These are phyloP conservation scores for Canariomyces notabilis DNA, from an alignment of 2,329 filamentous ascomycete genomes.

Conservation along the genomic window DNA sequence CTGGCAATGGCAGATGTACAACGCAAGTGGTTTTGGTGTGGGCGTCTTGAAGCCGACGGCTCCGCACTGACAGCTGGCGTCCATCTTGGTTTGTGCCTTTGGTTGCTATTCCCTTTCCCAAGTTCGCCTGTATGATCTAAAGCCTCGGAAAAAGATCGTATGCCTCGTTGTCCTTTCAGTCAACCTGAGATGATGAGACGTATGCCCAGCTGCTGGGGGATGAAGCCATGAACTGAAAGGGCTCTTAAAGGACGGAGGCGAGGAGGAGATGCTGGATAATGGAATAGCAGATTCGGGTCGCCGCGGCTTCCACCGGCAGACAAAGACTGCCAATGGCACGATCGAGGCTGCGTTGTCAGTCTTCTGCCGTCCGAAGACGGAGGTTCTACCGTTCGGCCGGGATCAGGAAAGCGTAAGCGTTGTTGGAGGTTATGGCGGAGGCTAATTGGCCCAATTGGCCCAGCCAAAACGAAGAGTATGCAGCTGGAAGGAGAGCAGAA, in stretches of 20 bases:
- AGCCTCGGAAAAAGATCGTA: too few relatives aligned
- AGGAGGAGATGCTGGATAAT: too few relatives aligned
- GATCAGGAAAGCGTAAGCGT: too few relatives aligned
- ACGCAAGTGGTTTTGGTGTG: constrained; percentile 51
- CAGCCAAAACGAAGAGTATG: not conserved
- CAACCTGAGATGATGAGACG: too few relatives aligned
- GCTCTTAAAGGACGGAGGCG: too few relatives aligned
- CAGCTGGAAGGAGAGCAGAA: not conserved
- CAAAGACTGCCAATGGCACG: not conserved
- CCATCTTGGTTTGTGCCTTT: constrained; percentile 36
- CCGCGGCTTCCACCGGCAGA: constrained; percentile 11
- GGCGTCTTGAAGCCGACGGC: constrained; percentile 59
- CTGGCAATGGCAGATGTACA: constrained; percentile 67
- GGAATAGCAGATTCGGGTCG: constrained; percentile 5
- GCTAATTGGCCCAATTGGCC: not conserved
- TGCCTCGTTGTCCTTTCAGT: too few relatives aligned
- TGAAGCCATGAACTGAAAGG: too few relatives aligned
- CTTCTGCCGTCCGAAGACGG: constrained; percentile 12
- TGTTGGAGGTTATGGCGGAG: not conserved
- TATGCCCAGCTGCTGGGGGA: too few relatives aligned
- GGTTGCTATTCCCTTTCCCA: too few relatives aligned
- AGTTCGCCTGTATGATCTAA: not conserved
- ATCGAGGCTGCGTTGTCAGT: not conserved
- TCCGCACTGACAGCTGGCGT: constrained; percentile 61
- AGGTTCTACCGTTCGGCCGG: not conserved